A percentile compares a stretch with the other conserved stretches of the same genome.
Evolutionary conservation across 139 green algal species (phyloP).

Genomic region (Trebouxia sp.): DNA sequence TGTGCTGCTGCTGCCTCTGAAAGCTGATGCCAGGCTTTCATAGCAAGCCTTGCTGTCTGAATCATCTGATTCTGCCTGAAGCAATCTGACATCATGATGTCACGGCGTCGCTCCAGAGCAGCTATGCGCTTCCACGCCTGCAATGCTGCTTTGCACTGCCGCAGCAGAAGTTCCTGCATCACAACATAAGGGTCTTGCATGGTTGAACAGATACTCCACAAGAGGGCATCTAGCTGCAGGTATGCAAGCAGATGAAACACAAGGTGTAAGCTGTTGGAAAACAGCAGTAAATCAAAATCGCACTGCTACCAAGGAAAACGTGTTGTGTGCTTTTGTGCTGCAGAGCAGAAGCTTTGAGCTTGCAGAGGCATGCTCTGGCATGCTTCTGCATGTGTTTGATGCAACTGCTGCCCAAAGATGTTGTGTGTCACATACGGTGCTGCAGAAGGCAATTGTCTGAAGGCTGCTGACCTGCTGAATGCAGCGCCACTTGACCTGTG

Average conservation of each 20-base stretch:
- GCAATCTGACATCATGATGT: background rate
- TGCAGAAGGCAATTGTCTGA: background rate
- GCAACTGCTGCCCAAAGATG: background rate
- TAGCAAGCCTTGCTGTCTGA: background rate
- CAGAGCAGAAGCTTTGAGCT: too few relatives aligned
- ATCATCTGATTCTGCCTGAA: background rate
- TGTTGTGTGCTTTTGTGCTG: too few relatives aligned
- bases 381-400: background rate
- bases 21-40: background rate
- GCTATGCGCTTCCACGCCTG: background rate
- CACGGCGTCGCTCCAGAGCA: background rate
- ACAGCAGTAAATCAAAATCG: too few relatives aligned
- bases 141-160: background rate
- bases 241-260: too few relatives aligned
- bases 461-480: conserved; percentile 5
- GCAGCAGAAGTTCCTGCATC: conserved; percentile 1
- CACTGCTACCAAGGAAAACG: too few relatives aligned
- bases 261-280: too few relatives aligned
- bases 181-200: background rate
- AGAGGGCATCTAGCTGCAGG: too few relatives aligned
- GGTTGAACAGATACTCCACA: too few relatives aligned
- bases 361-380: too few relatives aligned
- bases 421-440: background rate
- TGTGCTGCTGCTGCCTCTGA: background rate
- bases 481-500: conserved; percentile 2